Base-by-base conservation (phyloP, 1,284 basidiomycete genomes). In the Sporisorium iseilematis-ciliati region DNA sequence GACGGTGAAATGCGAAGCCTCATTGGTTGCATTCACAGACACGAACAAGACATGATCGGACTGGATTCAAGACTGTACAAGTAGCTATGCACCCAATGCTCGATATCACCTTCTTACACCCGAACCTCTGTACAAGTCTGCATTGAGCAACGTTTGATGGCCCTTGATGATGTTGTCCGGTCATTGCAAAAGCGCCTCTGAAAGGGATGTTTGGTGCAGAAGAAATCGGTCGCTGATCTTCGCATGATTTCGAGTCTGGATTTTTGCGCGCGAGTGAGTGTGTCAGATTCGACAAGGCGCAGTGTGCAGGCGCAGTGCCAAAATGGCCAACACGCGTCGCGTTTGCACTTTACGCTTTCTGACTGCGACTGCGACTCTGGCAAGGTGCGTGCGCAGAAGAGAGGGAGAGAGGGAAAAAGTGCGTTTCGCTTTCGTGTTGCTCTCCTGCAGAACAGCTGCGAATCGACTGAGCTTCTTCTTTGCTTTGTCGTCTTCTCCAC, bases 341-440 rank as follows among this genome's bases (percentile, higher is more conserved):
- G 65, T 67, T 62, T 52, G 42, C 57, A 54, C 51, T 65, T 58
- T 56, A 64, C 49, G 54, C 49, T 33, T 42, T 12, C 10, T 10
- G 4, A 12, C 42, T 16, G n/a, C n/a, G n/a, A n/a, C n/a, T n/a
- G n/a, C n/a, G n/a, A n/a, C 20, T 43, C 46, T 8, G 26, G 11
- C 35, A 14, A 38, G 35, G 35, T 16, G 35, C 35, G 35, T 38
- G 35, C 33, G 33, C 33, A 33, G 33, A 33, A 6, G 12, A 31
- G 8, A 31, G n/a, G n/a, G 8, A 31, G 29, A 12, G 52, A 29
- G 7, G 11, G 40, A 8, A 42, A 26, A 29, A 23, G 25, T 41
- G 52, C 40, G n/a, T 42, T 31, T 25, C 40, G 40, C 29, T n/a
- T 40, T 53, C 56, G 56, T 65, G 62, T 65, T 58, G 62, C 43